Base-by-base conservation (phyloP, 1,139 yeast species). In the Taphrina populina region DNA sequence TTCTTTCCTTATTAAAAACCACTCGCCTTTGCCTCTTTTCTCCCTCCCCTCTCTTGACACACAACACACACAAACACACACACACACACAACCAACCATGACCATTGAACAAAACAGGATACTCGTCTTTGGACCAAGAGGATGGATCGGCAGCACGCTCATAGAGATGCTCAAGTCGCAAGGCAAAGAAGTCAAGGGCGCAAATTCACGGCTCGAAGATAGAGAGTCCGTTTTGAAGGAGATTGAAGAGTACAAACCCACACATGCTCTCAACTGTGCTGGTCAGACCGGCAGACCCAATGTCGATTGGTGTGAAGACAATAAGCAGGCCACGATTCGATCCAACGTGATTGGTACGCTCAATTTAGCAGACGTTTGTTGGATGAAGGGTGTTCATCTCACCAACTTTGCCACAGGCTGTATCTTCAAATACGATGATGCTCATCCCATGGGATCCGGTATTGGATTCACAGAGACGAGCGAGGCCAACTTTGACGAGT, bases 281-380 rank as follows among this genome's bases (percentile, higher is more conserved):
- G 55, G 55, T 19, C 47, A 39, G 39, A 49, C 55, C 11, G 55
- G 55, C 17, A 37, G 55, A 23, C 55, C 55, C 17, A 49, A 49
- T 19, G 55, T 49, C 32, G 55, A 49, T 40, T 49, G 55, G 55
- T 49, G 55, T 24, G 55, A 49, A 47, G 46, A 39, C 55, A 49
- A 49, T 47, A 49, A 49, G 47, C 45, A 49, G 21, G 44, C 45
- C n/a, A 49, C 55, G 24, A 49, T 49, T 19, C 55, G 55, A 23
- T 49, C 55, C 15, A 49, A 49, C 26, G 76, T 85, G 1, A 73
- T 85, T 2, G 96, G 96, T 15, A 67, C 70, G 39, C 73, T 86
- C 56, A 67, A 70, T 7, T 67, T 84, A 49, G 64, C 71, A 1
- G 67, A 68, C 2, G 80, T 76, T 19, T 49, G 55, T 24, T 49